Evolutionary conservation across 1,139 yeast species (phyloP).

Genomic region (Chernovozyma sophiae-reginae): DNA sequence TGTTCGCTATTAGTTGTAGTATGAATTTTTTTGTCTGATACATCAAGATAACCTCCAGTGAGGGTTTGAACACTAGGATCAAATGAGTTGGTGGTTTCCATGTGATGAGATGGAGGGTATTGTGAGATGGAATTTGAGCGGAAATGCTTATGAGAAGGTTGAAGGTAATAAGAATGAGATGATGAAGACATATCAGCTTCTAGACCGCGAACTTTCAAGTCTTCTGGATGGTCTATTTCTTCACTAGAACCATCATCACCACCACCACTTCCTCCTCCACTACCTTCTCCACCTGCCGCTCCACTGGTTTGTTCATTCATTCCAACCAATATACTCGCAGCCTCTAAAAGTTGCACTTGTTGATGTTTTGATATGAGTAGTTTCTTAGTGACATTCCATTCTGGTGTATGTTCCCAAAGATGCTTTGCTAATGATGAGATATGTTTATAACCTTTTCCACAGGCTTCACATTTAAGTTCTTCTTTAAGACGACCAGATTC

Average conservation of each 20-base stretch:
- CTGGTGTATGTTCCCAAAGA: slow-evolving; percentile 81
- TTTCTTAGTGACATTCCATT: slow-evolving; percentile 83
- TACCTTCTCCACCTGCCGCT: background rate
- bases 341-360: slow-evolving; percentile 83
- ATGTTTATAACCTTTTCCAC: slow-evolving; percentile 88
- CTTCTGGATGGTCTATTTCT: background rate
- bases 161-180: background rate
- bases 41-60: slow-evolving; percentile 13
- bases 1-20: slow-evolving; percentile 6
- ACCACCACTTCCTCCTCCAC: background rate
- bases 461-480: slow-evolving; percentile 80
- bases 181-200: background rate
- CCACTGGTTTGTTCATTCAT: slow-evolving; percentile 51
- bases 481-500: slow-evolving; percentile 81
- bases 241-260: background rate
- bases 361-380: slow-evolving; percentile 83
- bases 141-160: slow-evolving; percentile 3
- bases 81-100: slow-evolving; percentile 1
- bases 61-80: slow-evolving; percentile 7
- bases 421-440: slow-evolving; percentile 75
- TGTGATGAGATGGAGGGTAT: slow-evolving; percentile 14
- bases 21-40: background rate
- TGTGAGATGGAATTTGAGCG: slow-evolving; percentile 17
- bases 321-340: slow-evolving; percentile 80
- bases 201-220: background rate